phyloP scores from a whole-genome alignment of 2,329 filamentous ascomycete genomes.

The Cercospora zeae-maydis region DNA sequence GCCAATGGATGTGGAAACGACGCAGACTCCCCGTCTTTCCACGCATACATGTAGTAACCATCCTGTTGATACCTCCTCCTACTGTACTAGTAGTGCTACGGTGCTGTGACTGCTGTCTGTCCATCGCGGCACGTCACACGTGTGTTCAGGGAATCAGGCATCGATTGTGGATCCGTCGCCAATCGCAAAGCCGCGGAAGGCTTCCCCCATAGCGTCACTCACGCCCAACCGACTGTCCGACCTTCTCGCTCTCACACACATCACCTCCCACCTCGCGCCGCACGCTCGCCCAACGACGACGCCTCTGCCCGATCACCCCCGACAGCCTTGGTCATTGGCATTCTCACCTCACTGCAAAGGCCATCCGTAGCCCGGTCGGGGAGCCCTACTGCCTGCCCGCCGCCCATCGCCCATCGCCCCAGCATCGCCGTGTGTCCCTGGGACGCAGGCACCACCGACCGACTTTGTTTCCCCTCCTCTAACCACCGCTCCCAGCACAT shows the following conservation, averaged over 20 bases:
- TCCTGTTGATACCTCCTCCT: no score
- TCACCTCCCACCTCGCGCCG: neutral
- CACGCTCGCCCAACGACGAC: neutral
- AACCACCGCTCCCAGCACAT: slow-evolving; percentile 5
- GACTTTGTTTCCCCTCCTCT: neutral
- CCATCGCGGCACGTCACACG: no score
- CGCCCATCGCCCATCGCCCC: neutral
- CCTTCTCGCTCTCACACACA: neutral
- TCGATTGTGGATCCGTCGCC: neutral
- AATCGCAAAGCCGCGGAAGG: slow-evolving; percentile 1
- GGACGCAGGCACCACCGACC: neutral
- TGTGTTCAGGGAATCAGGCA: neutral
- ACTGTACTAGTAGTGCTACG: no score
- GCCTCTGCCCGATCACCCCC: neutral
- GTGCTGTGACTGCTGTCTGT: no score
- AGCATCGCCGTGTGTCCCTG: neutral
- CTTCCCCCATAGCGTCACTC: neutral
- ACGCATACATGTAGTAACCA: no score
- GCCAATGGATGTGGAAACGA: neutral
- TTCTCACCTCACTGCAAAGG: neutral
- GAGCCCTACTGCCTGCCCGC: neutral
- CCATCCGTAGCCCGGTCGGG: neutral
- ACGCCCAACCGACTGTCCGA: neutral
- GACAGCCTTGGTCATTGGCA: neutral
- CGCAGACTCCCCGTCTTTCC: no score